Percentiles rank a stretch among this genome's conserved stretches.
Conservation (phyloP, 495 filamentous ascomycete species). For the Viridothelium virens region DNA sequence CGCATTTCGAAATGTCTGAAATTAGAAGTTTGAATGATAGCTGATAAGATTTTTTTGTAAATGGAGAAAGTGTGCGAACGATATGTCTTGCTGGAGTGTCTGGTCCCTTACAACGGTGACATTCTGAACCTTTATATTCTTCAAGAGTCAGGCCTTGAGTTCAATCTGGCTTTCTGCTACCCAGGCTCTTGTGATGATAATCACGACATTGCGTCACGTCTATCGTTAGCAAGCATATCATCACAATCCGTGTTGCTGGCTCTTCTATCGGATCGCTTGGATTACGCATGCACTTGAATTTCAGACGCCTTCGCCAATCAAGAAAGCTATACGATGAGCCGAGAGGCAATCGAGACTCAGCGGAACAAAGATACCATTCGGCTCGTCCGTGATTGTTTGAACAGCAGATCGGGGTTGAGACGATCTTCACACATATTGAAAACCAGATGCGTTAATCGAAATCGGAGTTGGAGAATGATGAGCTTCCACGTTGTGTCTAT, state of each 20-base stretch:
- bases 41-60: background rate
- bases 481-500: background rate
- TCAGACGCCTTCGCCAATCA: background rate
- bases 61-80: background rate
- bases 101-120: background rate
- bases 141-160: background rate
- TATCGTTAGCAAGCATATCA: background rate
- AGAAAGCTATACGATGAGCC: background rate
- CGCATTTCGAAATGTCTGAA: background rate
- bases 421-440: background rate
- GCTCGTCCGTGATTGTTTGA: background rate
- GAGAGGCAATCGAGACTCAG: background rate
- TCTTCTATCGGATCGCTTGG: background rate
- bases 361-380: background rate
- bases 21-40: background rate
- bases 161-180: background rate
- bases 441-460: background rate
- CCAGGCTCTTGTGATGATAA: background rate
- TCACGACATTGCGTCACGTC: background rate
- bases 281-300: background rate
- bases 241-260: background rate
- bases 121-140: background rate
- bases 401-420: background rate
- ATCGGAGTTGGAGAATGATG: background rate
- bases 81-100: background rate